These are phyloP conservation scores for Balakata baccata DNA, from an alignment of 345 rosid species.

Conservation along the genomic window DNA sequence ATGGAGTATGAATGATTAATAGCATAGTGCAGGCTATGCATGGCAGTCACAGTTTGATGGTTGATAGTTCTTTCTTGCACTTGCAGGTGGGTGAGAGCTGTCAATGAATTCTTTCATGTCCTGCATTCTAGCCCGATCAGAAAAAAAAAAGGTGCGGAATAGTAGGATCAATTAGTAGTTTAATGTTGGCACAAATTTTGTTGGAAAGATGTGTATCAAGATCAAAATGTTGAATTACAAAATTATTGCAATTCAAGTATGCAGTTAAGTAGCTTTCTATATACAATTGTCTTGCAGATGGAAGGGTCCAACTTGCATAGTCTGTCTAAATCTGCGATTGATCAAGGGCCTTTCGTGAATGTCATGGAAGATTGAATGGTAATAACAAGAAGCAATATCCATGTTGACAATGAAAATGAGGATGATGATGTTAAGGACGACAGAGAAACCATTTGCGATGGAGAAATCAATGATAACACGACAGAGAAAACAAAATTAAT, in stretches of 20 bases:
- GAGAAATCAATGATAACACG: constrained; percentile 6
- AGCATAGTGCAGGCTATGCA: not conserved
- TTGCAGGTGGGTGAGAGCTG: constrained; percentile 51
- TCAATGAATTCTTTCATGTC: too few species aligned
- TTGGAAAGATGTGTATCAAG: too few species aligned
- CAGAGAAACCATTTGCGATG: not conserved
- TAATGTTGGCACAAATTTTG: too few species aligned
- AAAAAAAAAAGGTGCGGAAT: not conserved
- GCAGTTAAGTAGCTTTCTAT: not conserved
- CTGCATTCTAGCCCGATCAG: constrained; percentile 22
- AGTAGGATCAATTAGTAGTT: too few species aligned
- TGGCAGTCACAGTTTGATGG: not conserved
- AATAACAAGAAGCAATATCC: constrained; percentile 25
- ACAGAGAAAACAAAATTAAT: constrained; percentile 2
- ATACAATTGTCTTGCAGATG: constrained; percentile 22
- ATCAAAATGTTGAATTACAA: too few species aligned
- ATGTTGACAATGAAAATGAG: constrained; percentile 2
- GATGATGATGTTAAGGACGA: not conserved
- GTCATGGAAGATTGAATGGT: constrained; percentile 42
- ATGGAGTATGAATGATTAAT: not conserved
- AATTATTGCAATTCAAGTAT: not conserved
- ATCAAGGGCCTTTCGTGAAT: constrained; percentile 25
- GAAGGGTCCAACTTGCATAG: constrained; percentile 11
- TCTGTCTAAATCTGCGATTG: too few species aligned
- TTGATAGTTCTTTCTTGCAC: not conserved